A percentile compares a stretch with the other conserved stretches of the same genome.
Conservation (phyloP, 176 grass and related monocot species). For the Lolium rigidum region DNA sequence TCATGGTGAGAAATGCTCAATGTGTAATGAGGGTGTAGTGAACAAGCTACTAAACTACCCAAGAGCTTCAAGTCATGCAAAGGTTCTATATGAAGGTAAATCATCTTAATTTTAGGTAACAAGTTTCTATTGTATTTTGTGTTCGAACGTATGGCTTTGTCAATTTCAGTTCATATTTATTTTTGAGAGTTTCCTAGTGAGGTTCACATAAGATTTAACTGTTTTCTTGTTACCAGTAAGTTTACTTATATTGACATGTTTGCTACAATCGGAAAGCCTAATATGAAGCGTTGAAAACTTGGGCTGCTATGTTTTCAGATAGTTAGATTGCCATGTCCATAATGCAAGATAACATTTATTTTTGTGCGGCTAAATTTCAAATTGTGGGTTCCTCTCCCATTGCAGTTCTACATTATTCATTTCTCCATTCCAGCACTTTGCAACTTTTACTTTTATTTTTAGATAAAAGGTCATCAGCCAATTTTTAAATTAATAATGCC, state of each 20-base stretch:
- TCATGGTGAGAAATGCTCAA: neutral
- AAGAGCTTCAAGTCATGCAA: neutral
- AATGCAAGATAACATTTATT: neutral
- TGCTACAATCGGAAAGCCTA: neutral
- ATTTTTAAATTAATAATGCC: too few relatives aligned
- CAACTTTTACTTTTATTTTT: neutral
- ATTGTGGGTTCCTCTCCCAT: neutral
- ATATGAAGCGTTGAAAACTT: neutral
- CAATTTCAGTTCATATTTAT: neutral
- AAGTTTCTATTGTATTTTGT: neutral
- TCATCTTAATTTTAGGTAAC: neutral
- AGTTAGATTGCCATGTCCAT: neutral
- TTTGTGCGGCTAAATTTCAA: neutral
- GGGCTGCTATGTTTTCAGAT: neutral
- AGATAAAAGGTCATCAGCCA: too few relatives aligned
- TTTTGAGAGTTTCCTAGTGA: neutral
- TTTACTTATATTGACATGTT: neutral
- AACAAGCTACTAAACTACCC: neutral
- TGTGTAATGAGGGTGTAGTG: conserved; percentile 16
- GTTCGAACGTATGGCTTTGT: neutral
- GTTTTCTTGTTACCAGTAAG: neutral
- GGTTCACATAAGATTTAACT: neutral
- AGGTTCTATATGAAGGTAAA: neutral
- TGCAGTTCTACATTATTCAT: neutral
- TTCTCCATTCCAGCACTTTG: neutral